Evolutionary conservation across 805 yeast species (phyloP).

Genomic region (Saturnispora galanensis): DNA sequence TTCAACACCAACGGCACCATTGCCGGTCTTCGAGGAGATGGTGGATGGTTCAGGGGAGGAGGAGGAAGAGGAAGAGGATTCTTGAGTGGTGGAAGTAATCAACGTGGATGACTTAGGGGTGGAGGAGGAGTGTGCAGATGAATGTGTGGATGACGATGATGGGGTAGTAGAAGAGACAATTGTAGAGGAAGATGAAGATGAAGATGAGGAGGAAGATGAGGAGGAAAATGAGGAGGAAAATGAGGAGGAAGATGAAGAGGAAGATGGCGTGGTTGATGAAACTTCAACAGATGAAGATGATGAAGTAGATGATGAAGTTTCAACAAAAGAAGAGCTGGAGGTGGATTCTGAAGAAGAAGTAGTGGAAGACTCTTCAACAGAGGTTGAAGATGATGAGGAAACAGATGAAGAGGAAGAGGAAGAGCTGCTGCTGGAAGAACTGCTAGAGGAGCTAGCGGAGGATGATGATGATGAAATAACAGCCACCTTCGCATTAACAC

Average conservation of each 20-base stretch:
- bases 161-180: slow-evolving; percentile 17
- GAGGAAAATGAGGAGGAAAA: slow-evolving; percentile 14
- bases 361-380: slow-evolving; percentile 15
- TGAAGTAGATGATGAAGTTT: slow-evolving; percentile 11
- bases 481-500: slow-evolving; percentile 31
- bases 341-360: slow-evolving; percentile 9
- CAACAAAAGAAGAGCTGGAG: slow-evolving; percentile 8
- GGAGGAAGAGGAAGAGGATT: slow-evolving; percentile 13
- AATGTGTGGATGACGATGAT: slow-evolving; percentile 13
- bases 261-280: slow-evolving; percentile 21
- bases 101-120: slow-evolving; percentile 2
- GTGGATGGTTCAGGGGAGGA: slow-evolving; percentile 10
- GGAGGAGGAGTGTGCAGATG: slow-evolving; percentile 7
- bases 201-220: slow-evolving; percentile 14
- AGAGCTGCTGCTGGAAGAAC: slow-evolving; percentile 27
- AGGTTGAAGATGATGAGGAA: slow-evolving; percentile 14
- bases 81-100: slow-evolving; percentile 2
- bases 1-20: slow-evolving; percentile 13
- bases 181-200: slow-evolving; percentile 21
- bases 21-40: slow-evolving; percentile 6
- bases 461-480: slow-evolving; percentile 14
- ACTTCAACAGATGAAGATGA: slow-evolving; percentile 19
- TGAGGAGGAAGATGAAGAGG: slow-evolving; percentile 12
- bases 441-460: slow-evolving; percentile 24
- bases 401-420: slow-evolving; percentile 24